These are phyloP conservation scores for Halenospora varia DNA, from an alignment of 495 filamentous ascomycete genomes.

Conservation along the genomic window DNA sequence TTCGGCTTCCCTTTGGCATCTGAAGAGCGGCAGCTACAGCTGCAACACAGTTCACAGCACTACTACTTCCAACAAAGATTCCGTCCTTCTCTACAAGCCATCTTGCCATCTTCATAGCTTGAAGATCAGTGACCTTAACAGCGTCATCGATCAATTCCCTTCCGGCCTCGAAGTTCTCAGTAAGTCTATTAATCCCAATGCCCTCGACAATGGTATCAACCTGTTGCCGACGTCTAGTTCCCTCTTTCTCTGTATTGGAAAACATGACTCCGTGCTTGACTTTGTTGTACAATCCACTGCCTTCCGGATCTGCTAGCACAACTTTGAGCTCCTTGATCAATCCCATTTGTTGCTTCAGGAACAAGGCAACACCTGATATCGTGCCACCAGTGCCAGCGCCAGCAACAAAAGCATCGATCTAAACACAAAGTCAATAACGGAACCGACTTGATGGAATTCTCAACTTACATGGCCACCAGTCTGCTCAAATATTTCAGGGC, in stretches of 20 bases:
- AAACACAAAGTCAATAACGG: background rate
- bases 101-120: slow-evolving; percentile 88
- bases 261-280: slow-evolving; percentile 96
- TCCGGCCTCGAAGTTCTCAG: slow-evolving; percentile 86
- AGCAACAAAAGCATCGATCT: slow-evolving; percentile 83
- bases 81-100: slow-evolving; percentile 97
- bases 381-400: slow-evolving; percentile 97
- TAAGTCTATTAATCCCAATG: slow-evolving; percentile 89
- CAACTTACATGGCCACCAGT: slow-evolving; percentile 49
- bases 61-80: slow-evolving; percentile 90
- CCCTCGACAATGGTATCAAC: slow-evolving; percentile 97
- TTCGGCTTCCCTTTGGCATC: slow-evolving; percentile 60
- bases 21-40: slow-evolving; percentile 73
- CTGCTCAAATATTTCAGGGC: slow-evolving; percentile 83
- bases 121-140: slow-evolving; percentile 83
- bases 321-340: slow-evolving; percentile 46
- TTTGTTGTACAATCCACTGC: slow-evolving; percentile 88
- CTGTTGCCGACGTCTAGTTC: slow-evolving; percentile 81
- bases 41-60: slow-evolving; percentile 92
- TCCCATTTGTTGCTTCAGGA: slow-evolving; percentile 63
- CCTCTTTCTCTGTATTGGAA: slow-evolving; percentile 78
- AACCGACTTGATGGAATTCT: background rate
- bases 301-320: slow-evolving; percentile 90
- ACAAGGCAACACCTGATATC: slow-evolving; percentile 79
- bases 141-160: slow-evolving; percentile 83